Base-by-base conservation (phyloP, 2,329 filamentous ascomycete species). In the Magnaporthiopsis incrustans region DNA sequence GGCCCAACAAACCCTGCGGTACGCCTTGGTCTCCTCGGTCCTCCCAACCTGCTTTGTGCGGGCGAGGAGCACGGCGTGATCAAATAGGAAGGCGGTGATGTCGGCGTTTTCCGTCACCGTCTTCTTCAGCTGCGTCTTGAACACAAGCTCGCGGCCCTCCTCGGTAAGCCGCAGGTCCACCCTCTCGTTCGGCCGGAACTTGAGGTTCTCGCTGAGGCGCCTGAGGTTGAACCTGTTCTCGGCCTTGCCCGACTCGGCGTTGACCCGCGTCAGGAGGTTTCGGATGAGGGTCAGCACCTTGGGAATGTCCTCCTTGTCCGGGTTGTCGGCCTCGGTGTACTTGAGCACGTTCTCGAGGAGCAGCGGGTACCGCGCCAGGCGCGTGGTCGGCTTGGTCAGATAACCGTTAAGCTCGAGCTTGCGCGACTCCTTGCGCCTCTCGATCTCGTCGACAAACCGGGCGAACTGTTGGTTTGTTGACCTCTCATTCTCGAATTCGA, bases 391-490 rank as follows among this genome's bases (percentile, higher is more conserved):
- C 76, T 99, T 99, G 11, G 95, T 99, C 63, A 99, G 81, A 73
- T 99, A 99, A 69, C 95, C 95, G 75, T 99, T 99, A 65, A 99
- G 81, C 76, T 99, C 95, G 60, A 99, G 82, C 77, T 99, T 99
- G 68, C 95, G 86, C 7, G 94, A 98, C 75, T 99, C 95, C 75
- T 97, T 97, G 70, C 96, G 85, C 65, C 95, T 85, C 76, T 99
- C 95, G 7, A 96, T 96, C 75, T 98, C 93, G 68, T 99, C 95
- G 32, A 98, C 95, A 70, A 98, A 97, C 71, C 90, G 91, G 62
- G 89, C 81, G 74, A 99, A 99, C 57, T 85, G 85, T 1, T 88
- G 85, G 71, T 99, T 99, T 64, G 87, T 85, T 22, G 90, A 89
- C 70, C 95, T 91, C 78, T 99, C 95, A 71, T 95, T 95, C 77